These are phyloP conservation scores for Vigna reflexopilosa DNA, from an alignment of 306 rosid species.

Conservation along the genomic window DNA sequence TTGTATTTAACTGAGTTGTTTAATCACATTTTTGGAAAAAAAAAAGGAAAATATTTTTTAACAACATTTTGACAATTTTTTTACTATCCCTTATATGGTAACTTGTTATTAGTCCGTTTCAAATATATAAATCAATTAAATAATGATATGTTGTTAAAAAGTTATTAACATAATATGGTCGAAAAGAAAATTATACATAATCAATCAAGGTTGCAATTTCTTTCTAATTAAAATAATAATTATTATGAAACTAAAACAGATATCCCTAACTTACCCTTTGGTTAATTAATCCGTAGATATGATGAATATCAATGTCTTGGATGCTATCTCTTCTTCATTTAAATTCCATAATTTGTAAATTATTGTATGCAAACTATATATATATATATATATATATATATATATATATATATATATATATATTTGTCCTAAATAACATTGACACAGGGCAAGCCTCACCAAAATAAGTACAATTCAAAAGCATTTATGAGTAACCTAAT, in stretches of 20 bases:
- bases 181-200: neutral
- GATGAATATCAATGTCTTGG: neutral
- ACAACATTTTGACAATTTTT: too few species aligned
- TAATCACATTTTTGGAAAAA: too few species aligned
- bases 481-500: constrained; percentile 18
- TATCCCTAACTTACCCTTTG: constrained; percentile 22
- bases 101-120: too few species aligned
- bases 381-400: too few species aligned
- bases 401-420: too few species aligned
- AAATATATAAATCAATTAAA: too few species aligned
- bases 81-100: too few species aligned
- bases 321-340: neutral
- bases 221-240: neutral
- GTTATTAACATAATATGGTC: too few species aligned
- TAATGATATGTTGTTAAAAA: too few species aligned
- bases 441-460: neutral
- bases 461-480: constrained; percentile 8
- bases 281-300: constrained; percentile 3
- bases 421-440: neutral
- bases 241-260: neutral
- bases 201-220: neutral
- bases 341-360: neutral
- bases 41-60: too few species aligned
- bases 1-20: too few species aligned
- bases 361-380: constrained; percentile 3